Evolutionary conservation across 805 yeast genomes (phyloP).

Genomic region (Cephaloascus albidus): DNA sequence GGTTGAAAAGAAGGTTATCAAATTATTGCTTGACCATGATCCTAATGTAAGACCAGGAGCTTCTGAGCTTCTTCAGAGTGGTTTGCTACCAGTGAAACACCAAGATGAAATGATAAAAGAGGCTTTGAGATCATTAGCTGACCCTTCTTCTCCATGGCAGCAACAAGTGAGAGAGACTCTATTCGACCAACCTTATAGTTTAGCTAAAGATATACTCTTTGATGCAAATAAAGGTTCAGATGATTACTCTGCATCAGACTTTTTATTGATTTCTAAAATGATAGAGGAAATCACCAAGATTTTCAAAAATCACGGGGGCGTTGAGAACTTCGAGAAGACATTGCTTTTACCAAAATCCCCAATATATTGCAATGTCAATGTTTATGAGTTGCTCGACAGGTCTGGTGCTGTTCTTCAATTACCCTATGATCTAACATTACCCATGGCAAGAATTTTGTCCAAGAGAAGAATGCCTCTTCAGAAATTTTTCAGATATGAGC

Average conservation of each 20-base stretch:
- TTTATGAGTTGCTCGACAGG: slow-evolving; percentile 74
- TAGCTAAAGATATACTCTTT: slow-evolving; percentile 78
- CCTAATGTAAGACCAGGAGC: slow-evolving; percentile 81
- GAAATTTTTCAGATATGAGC: slow-evolving; percentile 68
- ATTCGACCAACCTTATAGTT: slow-evolving; percentile 76
- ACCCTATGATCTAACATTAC: slow-evolving; percentile 84
- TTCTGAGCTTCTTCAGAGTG: slow-evolving; percentile 61
- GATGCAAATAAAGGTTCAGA: slow-evolving; percentile 35
- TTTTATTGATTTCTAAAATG: slow-evolving; percentile 50
- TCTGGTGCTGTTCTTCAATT: slow-evolving; percentile 84
- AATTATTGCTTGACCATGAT: slow-evolving; percentile 63
- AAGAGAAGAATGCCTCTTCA: slow-evolving; percentile 35
- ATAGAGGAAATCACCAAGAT: slow-evolving; percentile 50
- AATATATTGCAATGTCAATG: slow-evolving; percentile 52
- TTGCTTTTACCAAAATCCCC: slow-evolving; percentile 77
- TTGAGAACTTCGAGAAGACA: slow-evolving; percentile 60
- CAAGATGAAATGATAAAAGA: slow-evolving; percentile 87
- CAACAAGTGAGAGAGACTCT: slow-evolving; percentile 82
- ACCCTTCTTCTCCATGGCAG: slow-evolving; percentile 91
- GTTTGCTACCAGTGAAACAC: slow-evolving; percentile 78
- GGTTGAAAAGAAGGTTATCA: slow-evolving; percentile 61
- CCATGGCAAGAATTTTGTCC: slow-evolving; percentile 80
- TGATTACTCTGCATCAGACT: slow-evolving; percentile 28
- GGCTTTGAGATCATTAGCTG: slow-evolving; percentile 75
- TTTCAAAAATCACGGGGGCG: slow-evolving; percentile 79